These are phyloP conservation scores for Botrytis hyacinthi DNA, from an alignment of 2,329 filamentous ascomycete species.

Conservation along the genomic window DNA sequence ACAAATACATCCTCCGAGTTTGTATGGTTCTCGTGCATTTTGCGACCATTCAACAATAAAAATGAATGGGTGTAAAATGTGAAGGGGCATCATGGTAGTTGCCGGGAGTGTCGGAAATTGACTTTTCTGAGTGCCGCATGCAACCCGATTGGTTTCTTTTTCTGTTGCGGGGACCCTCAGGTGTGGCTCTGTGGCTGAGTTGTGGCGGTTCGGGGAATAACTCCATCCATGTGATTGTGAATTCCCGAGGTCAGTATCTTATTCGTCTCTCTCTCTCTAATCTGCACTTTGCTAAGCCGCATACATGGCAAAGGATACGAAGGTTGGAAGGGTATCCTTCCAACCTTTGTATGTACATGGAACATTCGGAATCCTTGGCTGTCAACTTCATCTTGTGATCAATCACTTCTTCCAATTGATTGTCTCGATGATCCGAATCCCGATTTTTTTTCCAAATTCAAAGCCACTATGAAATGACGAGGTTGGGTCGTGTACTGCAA, in stretches of 20 bases:
- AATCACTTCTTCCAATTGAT: not conserved
- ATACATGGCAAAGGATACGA: not conserved
- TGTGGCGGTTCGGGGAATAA: not conserved
- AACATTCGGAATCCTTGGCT: not conserved
- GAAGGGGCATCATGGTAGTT: not conserved
- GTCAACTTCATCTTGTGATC: not conserved
- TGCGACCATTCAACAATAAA: not conserved
- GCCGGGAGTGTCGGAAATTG: not conserved
- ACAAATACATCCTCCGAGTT: not conserved
- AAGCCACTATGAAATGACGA: constrained; percentile 5
- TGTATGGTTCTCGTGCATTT: not conserved
- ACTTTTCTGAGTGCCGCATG: not conserved
- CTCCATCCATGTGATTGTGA: not conserved
- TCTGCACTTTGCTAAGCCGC: constrained; percentile 9
- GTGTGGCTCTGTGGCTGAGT: not conserved
- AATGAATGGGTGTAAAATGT: too few relatives aligned
- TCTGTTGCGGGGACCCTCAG: not conserved
- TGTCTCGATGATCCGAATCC: not conserved
- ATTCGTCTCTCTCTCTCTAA: not conserved
- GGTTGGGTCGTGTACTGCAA: not conserved
- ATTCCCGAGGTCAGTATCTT: not conserved
- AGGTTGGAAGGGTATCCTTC: too few relatives aligned
- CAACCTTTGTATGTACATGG: not conserved
- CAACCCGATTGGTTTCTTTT: not conserved
- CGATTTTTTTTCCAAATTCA: not conserved